Evolutionary conservation across 768 basidiomycete species (phyloP).

Genomic region (Phaeotremella fagi): DNA sequence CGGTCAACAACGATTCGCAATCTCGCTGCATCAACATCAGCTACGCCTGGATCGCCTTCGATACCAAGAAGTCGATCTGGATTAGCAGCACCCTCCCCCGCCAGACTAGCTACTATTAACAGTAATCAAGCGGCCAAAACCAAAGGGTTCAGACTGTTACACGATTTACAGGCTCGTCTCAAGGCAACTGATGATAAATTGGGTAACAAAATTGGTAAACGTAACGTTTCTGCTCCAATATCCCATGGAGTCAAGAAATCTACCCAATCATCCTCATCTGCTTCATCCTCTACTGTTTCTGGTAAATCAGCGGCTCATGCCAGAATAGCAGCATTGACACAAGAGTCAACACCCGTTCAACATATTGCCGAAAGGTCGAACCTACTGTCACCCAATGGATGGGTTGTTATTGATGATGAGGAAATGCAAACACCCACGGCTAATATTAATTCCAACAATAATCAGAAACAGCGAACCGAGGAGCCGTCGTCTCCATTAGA

Average conservation of each 20-base stretch:
- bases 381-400: conserved; percentile 32
- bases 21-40: conserved; percentile 16
- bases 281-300: background rate
- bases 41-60: conserved; percentile 18
- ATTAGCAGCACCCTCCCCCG: conserved; percentile 6
- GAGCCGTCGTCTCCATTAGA: conserved; percentile 33
- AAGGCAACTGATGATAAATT: conserved; percentile 41
- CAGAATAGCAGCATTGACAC: conserved; percentile 11
- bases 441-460: no score
- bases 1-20: conserved; percentile 36
- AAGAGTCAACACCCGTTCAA: background rate
- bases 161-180: conserved; percentile 34
- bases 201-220: conserved; percentile 25
- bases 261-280: background rate
- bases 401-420: conserved; percentile 27
- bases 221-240: conserved; percentile 32
- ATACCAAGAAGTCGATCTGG: conserved; percentile 9
- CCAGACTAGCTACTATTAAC: conserved; percentile 10
- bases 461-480: background rate
- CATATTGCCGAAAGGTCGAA: background rate
- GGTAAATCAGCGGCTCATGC: conserved; percentile 10
- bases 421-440: conserved; percentile 18
- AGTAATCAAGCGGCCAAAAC: conserved; percentile 21
- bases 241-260: conserved; percentile 1
- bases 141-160: conserved; percentile 29